Conservation (phyloP, 306 rosid species). For the apple (Malus domestica) region DNA sequence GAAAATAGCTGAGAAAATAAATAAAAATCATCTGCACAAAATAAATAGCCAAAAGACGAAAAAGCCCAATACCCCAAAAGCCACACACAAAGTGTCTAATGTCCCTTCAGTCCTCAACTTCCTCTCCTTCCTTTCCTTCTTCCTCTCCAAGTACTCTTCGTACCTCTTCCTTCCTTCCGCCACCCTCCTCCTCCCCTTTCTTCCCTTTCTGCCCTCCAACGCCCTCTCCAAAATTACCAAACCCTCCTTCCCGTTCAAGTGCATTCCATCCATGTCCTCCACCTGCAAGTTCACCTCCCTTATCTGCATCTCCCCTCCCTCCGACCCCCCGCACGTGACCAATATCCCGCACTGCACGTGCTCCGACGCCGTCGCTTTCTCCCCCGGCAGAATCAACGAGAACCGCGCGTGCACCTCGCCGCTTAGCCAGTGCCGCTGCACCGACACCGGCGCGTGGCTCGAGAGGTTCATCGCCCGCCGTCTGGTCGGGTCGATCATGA, state of each 20-base stretch:
- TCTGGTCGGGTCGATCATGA: slow-evolving; percentile 41
- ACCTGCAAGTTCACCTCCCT: slow-evolving; percentile 57
- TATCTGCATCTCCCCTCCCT: slow-evolving; percentile 39
- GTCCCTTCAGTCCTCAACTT: slow-evolving; percentile 47
- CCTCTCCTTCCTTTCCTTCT: slow-evolving; percentile 39
- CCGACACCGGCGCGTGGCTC: slow-evolving; percentile 44
- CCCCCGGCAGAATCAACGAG: slow-evolving; percentile 37
- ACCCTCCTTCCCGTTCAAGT: slow-evolving; percentile 56
- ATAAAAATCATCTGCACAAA: slow-evolving; percentile 13
- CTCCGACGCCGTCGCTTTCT: slow-evolving; percentile 50
- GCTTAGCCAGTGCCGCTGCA: slow-evolving; percentile 63
- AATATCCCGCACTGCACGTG: slow-evolving; percentile 31
- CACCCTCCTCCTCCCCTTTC: neutral
- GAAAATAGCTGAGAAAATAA: too few relatives aligned
- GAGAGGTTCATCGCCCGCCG: slow-evolving; percentile 63
- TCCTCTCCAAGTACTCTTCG: slow-evolving; percentile 33
- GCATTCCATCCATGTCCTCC: slow-evolving; percentile 72
- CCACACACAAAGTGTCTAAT: slow-evolving; percentile 54
- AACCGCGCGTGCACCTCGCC: slow-evolving; percentile 59
- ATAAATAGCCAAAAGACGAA: slow-evolving; percentile 16
- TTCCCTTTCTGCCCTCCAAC: slow-evolving; percentile 44
- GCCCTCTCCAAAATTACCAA: slow-evolving; percentile 50
- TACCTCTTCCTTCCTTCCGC: slow-evolving; percentile 26
- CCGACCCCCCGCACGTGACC: slow-evolving; percentile 41
- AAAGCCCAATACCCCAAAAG: slow-evolving; percentile 31